Conservation (phyloP, 2,329 filamentous ascomycete species). For the Trichoderma sp. region DNA sequence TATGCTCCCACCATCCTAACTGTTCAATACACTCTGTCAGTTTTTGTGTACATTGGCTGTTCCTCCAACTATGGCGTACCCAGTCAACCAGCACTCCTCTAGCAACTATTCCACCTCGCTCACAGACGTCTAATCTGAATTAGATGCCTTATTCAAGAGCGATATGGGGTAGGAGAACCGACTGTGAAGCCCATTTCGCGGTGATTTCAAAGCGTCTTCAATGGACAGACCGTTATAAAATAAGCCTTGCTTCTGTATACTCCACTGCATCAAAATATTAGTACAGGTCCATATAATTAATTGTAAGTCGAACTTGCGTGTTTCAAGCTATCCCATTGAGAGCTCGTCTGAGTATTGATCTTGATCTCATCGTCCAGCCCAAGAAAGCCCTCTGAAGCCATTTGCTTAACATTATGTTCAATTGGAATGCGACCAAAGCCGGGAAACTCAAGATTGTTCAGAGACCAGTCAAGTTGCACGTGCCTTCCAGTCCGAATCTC, state of each 20-base stretch:
- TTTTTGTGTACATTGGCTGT: neutral
- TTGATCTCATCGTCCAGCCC: conserved; percentile 1
- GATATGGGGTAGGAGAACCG: neutral
- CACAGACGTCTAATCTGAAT: neutral
- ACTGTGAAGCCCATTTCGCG: neutral
- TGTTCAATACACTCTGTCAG: neutral
- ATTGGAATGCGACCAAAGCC: neutral
- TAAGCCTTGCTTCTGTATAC: neutral
- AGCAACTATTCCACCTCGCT: neutral
- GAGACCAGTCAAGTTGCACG: neutral
- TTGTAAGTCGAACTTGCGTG: neutral
- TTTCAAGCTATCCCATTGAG: conserved; percentile 3
- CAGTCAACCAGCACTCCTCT: neutral
- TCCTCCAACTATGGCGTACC: neutral
- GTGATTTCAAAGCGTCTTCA: neutral
- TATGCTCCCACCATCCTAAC: neutral
- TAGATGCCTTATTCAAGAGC: neutral
- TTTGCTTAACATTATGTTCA: neutral
- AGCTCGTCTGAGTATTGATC: conserved; percentile 1
- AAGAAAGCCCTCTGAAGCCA: neutral
- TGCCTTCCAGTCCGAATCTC: neutral
- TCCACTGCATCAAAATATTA: neutral
- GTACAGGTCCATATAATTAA: neutral
- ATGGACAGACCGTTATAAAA: neutral
- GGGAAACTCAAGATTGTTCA: neutral